These are phyloP conservation scores for Anisodus tanguticus DNA, from an alignment of 257 asterid species.

Conservation along the genomic window DNA sequence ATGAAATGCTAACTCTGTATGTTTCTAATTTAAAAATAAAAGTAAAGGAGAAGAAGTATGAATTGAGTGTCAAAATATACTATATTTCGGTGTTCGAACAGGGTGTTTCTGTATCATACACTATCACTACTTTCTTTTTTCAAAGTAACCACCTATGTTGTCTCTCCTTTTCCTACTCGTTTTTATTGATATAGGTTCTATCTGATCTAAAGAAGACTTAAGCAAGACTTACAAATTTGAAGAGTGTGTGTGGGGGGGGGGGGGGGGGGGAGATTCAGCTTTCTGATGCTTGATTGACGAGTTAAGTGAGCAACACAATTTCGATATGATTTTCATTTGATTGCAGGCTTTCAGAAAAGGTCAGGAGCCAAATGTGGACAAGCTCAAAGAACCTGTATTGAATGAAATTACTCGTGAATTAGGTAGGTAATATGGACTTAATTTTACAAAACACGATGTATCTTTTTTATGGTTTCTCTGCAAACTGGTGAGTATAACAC, in stretches of 20 bases:
- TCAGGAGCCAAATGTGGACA: slow-evolving; percentile 81
- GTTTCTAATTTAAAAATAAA: background rate
- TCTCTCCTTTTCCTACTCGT: background rate
- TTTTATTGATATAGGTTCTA: background rate
- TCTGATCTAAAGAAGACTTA: background rate
- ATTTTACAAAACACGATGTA: slow-evolving; percentile 66
- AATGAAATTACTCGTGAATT: slow-evolving; percentile 66
- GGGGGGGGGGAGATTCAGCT: too few relatives aligned
- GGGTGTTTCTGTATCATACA: background rate
- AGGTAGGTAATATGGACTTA: slow-evolving; percentile 69
- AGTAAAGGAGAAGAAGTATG: background rate
- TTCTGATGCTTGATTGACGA: too few relatives aligned
- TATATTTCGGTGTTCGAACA: too few relatives aligned
- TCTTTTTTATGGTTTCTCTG: slow-evolving; percentile 90
- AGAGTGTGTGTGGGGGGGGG: too few relatives aligned
- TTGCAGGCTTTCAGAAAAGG: slow-evolving; percentile 75
- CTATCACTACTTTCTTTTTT: background rate
- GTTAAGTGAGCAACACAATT: too few relatives aligned
- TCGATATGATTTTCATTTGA: background rate
- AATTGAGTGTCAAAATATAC: background rate
- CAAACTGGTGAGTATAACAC: slow-evolving; percentile 65
- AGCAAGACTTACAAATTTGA: background rate
- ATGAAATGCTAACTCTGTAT: background rate
- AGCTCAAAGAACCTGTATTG: slow-evolving; percentile 76
- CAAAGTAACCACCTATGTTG: background rate